phyloP scores from a whole-genome alignment of 2,329 filamentous ascomycete genomes.

The Pleurostoma richardsiae region DNA sequence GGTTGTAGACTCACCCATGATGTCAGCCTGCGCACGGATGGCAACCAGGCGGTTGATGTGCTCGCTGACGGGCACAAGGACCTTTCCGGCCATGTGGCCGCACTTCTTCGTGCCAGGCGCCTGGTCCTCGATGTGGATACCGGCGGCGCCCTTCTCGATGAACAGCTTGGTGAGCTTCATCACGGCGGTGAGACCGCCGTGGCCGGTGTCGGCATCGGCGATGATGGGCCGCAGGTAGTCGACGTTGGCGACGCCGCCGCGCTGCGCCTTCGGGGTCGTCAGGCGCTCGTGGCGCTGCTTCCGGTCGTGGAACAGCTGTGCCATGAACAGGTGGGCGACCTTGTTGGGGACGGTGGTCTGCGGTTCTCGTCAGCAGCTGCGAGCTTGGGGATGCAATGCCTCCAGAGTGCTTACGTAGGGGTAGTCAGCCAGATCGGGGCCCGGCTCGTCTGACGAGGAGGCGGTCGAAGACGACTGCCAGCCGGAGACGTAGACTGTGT shows the following conservation, averaged over 20 bases:
- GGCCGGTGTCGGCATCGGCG: constrained; percentile 94
- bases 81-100: constrained; percentile 98
- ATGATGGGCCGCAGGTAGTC: constrained; percentile 96
- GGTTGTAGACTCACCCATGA: constrained; percentile 67
- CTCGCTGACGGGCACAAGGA: constrained; percentile 92
- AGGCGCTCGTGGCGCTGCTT: constrained; percentile 97
- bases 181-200: constrained; percentile 94
- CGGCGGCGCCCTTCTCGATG: constrained; percentile 90
- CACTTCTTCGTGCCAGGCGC: constrained; percentile 99
- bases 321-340: constrained; percentile 95
- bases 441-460: constrained; percentile 90
- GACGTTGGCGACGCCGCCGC: constrained; percentile 68
- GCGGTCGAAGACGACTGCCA: constrained; percentile 99
- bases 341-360: constrained; percentile 98
- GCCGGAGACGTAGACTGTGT: constrained; percentile 97
- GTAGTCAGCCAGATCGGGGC: constrained; percentile 96
- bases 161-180: constrained; percentile 99
- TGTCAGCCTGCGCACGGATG: constrained; percentile 95
- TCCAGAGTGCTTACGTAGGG: constrained; percentile 61
- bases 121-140: constrained; percentile 98
- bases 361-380: constrained; percentile 41
- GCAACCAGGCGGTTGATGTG: constrained; percentile 97
- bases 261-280: constrained; percentile 66
- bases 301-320: constrained; percentile 98
- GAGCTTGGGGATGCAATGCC: not conserved